Conservation (phyloP, 257 asterid genomes). For the Fraxinus cuspidata region DNA sequence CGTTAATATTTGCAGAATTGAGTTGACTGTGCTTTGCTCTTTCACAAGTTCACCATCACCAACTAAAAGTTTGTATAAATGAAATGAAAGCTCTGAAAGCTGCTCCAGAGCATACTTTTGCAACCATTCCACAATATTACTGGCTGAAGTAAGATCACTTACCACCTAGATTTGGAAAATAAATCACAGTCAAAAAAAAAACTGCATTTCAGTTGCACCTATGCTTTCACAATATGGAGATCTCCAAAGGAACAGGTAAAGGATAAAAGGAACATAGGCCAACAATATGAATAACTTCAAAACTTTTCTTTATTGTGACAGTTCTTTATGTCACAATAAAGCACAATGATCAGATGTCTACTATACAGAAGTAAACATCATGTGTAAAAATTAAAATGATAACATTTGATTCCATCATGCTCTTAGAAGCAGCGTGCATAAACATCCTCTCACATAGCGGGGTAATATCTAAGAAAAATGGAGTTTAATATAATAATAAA, state of each 20-base stretch:
- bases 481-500: neutral
- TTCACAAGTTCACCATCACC: conserved; percentile 37
- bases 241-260: neutral
- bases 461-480: neutral
- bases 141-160: conserved; percentile 45
- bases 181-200: conserved; percentile 5
- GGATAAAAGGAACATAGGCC: neutral
- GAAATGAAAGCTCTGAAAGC: conserved; percentile 76
- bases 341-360: neutral
- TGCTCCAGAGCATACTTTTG: conserved; percentile 77
- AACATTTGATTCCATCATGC: neutral
- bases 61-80: conserved; percentile 61
- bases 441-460: neutral
- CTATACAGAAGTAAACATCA: neutral
- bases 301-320: neutral
- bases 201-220: neutral
- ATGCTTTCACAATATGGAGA: conserved; percentile 7
- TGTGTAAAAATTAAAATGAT: neutral
- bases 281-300: neutral
- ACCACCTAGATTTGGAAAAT: conserved; percentile 50
- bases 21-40: conserved; percentile 41
- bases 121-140: conserved; percentile 71
- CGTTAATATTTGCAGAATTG: conserved; percentile 59
- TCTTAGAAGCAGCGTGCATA: neutral
- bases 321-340: neutral